Conservation (phyloP, 176 grass and related monocot genomes). For the Rhynchospora breviuscula region DNA sequence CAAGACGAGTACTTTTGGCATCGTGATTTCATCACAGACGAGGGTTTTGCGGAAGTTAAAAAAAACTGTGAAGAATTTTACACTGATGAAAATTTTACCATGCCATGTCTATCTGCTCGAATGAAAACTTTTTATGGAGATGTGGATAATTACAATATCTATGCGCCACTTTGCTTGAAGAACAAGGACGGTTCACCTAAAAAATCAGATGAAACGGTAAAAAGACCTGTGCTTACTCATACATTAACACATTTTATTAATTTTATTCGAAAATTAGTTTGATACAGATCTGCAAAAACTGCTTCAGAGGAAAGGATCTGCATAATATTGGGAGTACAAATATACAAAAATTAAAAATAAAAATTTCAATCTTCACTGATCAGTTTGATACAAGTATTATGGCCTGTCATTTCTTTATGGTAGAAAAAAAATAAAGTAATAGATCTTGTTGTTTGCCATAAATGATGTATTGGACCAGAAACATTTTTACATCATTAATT, state of each 20-base stretch:
- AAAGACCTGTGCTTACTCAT: background rate
- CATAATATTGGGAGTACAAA: background rate
- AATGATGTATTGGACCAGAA: background rate
- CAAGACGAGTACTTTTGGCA: constrained; percentile 13
- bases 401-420: background rate
- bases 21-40: constrained; percentile 23
- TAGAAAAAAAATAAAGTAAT: background rate
- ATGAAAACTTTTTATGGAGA: background rate
- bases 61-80: constrained; percentile 8
- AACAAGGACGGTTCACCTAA: background rate
- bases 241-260: background rate
- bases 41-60: background rate
- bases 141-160: constrained; percentile 21
- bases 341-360: background rate
- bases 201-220: background rate
- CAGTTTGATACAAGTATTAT: background rate
- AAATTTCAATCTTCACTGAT: background rate
- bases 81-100: background rate
- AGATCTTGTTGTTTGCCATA: background rate
- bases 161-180: constrained; percentile 20
- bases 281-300: background rate
- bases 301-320: background rate
- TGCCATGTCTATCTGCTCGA: background rate
- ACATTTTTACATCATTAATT: background rate
- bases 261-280: background rate